Evolutionary conservation across 1,139 yeast species (phyloP).

Genomic region (Eremothecium cymbalariae): DNA sequence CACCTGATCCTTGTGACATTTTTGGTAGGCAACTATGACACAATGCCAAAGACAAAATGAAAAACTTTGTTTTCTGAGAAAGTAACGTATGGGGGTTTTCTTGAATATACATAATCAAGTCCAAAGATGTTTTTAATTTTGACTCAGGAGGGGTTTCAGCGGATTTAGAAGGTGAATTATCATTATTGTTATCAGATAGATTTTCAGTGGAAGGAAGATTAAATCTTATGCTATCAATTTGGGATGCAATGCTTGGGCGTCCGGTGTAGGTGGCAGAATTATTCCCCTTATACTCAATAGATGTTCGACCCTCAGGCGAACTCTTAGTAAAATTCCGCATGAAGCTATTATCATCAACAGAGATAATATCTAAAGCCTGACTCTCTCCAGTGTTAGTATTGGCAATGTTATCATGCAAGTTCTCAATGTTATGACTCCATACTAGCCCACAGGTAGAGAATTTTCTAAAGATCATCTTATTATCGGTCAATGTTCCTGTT

Average conservation of each 20-base stretch:
- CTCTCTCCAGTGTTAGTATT: slow-evolving; percentile 9
- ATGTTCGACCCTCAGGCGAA: slow-evolving; percentile 20
- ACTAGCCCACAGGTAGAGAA: slow-evolving; percentile 80
- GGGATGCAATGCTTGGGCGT: slow-evolving; percentile 46
- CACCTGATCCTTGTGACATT: slow-evolving; percentile 19
- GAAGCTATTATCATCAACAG: slow-evolving; percentile 15
- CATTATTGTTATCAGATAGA: slow-evolving; percentile 17
- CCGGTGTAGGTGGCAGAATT: slow-evolving; percentile 37
- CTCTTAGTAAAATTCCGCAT: slow-evolving; percentile 11
- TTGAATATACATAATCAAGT: slow-evolving; percentile 62
- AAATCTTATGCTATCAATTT: slow-evolving; percentile 13
- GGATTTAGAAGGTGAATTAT: slow-evolving; percentile 36
- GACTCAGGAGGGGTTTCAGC: slow-evolving; percentile 6
- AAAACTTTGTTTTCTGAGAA: slow-evolving; percentile 67
- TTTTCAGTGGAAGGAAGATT: slow-evolving; percentile 13
- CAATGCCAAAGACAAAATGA: slow-evolving; percentile 70
- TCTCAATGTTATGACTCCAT: slow-evolving; percentile 76
- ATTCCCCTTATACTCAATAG: slow-evolving; percentile 36
- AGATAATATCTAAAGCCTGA: slow-evolving; percentile 18
- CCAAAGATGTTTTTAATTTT: slow-evolving; percentile 44
- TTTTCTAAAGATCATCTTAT: slow-evolving; percentile 77
- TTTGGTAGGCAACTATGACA: slow-evolving; percentile 89
- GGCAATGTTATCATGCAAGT: slow-evolving; percentile 7
- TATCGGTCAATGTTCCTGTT: slow-evolving; percentile 94
- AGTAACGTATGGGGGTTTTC: slow-evolving; percentile 61